Conservation (phyloP, 345 rosid species). For the Dipteronia sinensis region DNA sequence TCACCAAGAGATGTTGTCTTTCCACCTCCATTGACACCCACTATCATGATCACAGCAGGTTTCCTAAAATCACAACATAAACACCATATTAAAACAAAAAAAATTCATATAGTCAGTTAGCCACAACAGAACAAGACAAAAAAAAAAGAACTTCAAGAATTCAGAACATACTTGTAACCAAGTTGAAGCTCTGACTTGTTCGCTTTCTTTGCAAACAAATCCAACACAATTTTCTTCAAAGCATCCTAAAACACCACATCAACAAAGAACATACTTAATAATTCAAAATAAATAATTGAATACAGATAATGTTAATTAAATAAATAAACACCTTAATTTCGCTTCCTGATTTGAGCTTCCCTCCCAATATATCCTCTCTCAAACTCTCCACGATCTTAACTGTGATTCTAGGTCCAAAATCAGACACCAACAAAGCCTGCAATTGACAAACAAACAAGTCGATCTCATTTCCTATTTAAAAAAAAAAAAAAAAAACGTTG, state of each 20-base stretch:
- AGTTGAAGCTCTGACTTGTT: constrained; percentile 81
- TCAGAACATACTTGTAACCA: constrained; percentile 66
- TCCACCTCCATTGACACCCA: constrained; percentile 96
- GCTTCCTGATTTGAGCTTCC: constrained; percentile 85
- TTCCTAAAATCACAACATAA: constrained; percentile 49
- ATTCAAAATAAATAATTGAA: neutral
- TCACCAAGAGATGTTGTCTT: constrained; percentile 98
- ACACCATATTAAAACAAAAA: neutral
- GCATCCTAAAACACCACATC: constrained; percentile 57
- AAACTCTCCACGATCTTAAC: constrained; percentile 85
- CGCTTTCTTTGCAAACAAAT: constrained; percentile 65
- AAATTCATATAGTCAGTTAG: neutral
- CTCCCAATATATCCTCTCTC: constrained; percentile 75
- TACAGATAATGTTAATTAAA: neutral
- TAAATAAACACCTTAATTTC: constrained; percentile 80
- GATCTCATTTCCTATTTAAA: neutral
- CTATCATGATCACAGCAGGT: constrained; percentile 88
- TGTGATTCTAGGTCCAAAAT: constrained; percentile 91
- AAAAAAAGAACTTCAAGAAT: neutral
- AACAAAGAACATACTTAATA: neutral
- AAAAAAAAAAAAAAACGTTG: neutral
- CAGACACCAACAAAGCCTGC: constrained; percentile 85
- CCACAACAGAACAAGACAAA: neutral
- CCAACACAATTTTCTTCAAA: constrained; percentile 73
- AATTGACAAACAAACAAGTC: constrained; percentile 3